Conservation (phyloP, 2,329 filamentous ascomycete species). For the Chalara sp. region DNA sequence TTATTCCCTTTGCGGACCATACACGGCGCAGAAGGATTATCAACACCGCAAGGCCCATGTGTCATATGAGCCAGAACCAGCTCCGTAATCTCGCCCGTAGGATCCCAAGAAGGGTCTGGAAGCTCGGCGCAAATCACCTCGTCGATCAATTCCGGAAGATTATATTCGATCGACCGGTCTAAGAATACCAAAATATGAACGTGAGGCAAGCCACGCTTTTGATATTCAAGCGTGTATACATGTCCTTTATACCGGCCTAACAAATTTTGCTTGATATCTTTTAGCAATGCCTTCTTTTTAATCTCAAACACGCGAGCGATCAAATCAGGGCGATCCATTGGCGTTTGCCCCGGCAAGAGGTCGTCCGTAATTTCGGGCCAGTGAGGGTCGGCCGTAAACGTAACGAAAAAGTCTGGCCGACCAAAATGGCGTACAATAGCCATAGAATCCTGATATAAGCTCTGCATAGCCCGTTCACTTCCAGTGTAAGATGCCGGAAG, state of each 20-base stretch:
- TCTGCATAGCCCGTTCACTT: not conserved
- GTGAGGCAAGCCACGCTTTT: conserved; percentile 4
- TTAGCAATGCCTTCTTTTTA: conserved; percentile 1
- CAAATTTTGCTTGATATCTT: not conserved
- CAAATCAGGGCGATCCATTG: conserved; percentile 1
- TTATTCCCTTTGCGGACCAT: not conserved
- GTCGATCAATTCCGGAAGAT: not conserved
- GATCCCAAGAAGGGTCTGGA: not conserved
- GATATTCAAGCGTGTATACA: conserved; percentile 5
- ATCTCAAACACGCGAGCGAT: not conserved
- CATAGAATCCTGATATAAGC: not conserved
- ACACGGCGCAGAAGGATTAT: not conserved
- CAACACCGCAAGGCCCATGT: not conserved
- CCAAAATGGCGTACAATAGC: not conserved
- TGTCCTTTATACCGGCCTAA: conserved; percentile 1
- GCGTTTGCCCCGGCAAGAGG: not conserved
- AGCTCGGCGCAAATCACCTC: conserved; percentile 1
- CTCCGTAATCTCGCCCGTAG: not conserved
- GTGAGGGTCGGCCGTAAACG: not conserved
- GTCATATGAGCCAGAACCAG: not conserved
- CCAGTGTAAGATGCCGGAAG: not conserved
- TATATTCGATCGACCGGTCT: not conserved
- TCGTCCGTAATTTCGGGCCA: conserved; percentile 1
- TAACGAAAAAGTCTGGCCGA: not conserved
- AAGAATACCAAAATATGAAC: conserved; percentile 1